Base-by-base conservation (phyloP, 345 rosid species). In the Chamaenerion angustifolium region DNA sequence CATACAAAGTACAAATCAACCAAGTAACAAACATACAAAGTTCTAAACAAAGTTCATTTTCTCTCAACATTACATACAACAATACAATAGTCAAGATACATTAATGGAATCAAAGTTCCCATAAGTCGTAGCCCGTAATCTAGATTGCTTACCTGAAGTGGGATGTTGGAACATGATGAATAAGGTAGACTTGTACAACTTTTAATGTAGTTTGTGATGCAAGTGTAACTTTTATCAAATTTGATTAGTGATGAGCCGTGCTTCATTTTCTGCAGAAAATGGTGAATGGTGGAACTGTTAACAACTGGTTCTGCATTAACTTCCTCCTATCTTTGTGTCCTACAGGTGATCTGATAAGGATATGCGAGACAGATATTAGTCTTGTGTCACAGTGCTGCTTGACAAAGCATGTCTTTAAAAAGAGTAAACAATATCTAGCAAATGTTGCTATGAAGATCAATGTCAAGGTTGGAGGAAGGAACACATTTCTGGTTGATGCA, bases 101-200 rank as follows among this genome's bases (percentile, higher is more conserved):
- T n/a, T n/a, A n/a, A n/a, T n/a, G n/a, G n/a, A n/a, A n/a, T n/a
- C n/a, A n/a, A n/a, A n/a, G n/a, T n/a, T n/a, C n/a, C n/a, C n/a
- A n/a, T n/a, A n/a, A n/a, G n/a, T n/a, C n/a, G n/a, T n/a, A n/a
- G n/a, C n/a, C n/a, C n/a, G n/a, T n/a, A n/a, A n/a, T n/a, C n/a
- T n/a, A n/a, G 78, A 77, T 57, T 85, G 95, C 63, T 64, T 77
- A 43, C 99, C 97, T 45, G 90, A 88, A 64, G 88, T 85, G 52
- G 99, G 99, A 4, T 94, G 86, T 49, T 93, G 99, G 99, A 93
- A 93, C 47, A 93, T 93, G 99, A 85, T 82, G 99, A 88, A 93
- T 10, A 93, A 85, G 82, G 99, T 93, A 78, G 16, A 18, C 18
- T 27, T 7, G 12, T 15, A 13, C 4, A 27, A 0, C n/a, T 50